Evolutionary conservation across 1,139 yeast genomes (phyloP).

Genomic region (Nakaseomyces kungkrabaensis): DNA sequence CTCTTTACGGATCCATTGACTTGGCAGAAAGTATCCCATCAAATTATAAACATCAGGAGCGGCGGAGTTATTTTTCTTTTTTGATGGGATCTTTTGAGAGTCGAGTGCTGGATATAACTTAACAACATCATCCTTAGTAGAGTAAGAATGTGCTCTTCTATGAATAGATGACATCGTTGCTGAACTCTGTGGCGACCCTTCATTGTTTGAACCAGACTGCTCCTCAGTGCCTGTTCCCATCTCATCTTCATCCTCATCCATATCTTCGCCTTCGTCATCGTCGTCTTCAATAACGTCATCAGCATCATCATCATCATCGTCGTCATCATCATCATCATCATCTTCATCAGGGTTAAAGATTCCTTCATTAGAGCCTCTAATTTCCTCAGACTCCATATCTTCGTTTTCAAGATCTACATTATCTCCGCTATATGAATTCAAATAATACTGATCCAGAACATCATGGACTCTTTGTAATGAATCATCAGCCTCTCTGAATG

Average conservation of each 20-base stretch:
- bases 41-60: slow-evolving; percentile 17
- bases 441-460: slow-evolving; percentile 1
- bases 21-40: slow-evolving; percentile 30
- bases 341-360: slow-evolving; percentile 3
- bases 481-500: slow-evolving; percentile 1
- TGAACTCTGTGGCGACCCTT: neutral
- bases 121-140: neutral
- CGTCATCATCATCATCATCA: slow-evolving; percentile 6
- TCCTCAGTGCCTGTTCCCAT: slow-evolving; percentile 3
- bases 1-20: slow-evolving; percentile 30
- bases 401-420: slow-evolving; percentile 6
- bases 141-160: slow-evolving; percentile 3
- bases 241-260: slow-evolving; percentile 9
- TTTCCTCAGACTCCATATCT: slow-evolving; percentile 3
- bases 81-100: neutral
- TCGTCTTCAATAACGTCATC: slow-evolving; percentile 10
- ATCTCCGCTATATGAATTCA: neutral
- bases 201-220: slow-evolving; percentile 9
- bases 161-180: neutral
- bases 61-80: slow-evolving; percentile 13
- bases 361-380: neutral
- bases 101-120: slow-evolving; percentile 1
- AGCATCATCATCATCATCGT: slow-evolving; percentile 8
- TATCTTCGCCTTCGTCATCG: slow-evolving; percentile 8
- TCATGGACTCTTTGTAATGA: slow-evolving; percentile 3